Percentiles rank a stretch among this genome's conserved stretches.
phyloP scores from a whole-genome alignment of 306 rosid species.

The Citrullus amarus region DNA sequence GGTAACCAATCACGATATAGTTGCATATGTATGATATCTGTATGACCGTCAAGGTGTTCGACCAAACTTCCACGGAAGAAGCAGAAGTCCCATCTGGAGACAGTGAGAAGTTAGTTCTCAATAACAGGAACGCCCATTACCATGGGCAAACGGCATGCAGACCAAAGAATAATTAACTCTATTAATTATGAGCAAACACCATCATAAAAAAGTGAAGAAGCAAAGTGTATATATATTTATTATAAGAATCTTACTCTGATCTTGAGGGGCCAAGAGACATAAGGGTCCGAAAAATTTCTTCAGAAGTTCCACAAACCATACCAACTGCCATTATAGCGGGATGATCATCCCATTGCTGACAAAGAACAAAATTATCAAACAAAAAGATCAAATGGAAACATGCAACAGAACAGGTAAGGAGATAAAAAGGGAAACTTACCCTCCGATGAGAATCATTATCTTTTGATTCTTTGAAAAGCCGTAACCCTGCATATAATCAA shows the following conservation, averaged over 20 bases:
- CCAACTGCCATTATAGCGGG: constrained; percentile 94
- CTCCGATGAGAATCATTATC: constrained; percentile 47
- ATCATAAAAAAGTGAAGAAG: constrained; percentile 6
- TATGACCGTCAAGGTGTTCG: constrained; percentile 85
- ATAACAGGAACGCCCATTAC: no score
- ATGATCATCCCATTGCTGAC: constrained; percentile 76
- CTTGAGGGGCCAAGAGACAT: constrained; percentile 77
- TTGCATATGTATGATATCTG: constrained; percentile 62
- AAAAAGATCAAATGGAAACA: constrained; percentile 4
- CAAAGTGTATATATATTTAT: no score
- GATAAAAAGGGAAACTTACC: constrained; percentile 31
- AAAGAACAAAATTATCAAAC: constrained; percentile 3
- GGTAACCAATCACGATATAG: constrained; percentile 76
- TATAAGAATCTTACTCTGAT: constrained; percentile 52
- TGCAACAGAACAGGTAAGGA: constrained; percentile 3
- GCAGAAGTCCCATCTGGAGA: constrained; percentile 91
- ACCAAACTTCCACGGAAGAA: constrained; percentile 48
- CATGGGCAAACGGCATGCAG: no score
- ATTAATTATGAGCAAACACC: background rate
- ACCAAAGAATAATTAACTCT: no score
- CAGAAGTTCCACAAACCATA: constrained; percentile 69
- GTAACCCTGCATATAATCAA: constrained; percentile 41
- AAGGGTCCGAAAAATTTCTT: constrained; percentile 68
- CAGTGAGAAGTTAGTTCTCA: constrained; percentile 19
- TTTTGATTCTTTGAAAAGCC: constrained; percentile 82